phyloP scores from a whole-genome alignment of 2,329 filamentous ascomycete species.

The Exserohilum rostratum region DNA sequence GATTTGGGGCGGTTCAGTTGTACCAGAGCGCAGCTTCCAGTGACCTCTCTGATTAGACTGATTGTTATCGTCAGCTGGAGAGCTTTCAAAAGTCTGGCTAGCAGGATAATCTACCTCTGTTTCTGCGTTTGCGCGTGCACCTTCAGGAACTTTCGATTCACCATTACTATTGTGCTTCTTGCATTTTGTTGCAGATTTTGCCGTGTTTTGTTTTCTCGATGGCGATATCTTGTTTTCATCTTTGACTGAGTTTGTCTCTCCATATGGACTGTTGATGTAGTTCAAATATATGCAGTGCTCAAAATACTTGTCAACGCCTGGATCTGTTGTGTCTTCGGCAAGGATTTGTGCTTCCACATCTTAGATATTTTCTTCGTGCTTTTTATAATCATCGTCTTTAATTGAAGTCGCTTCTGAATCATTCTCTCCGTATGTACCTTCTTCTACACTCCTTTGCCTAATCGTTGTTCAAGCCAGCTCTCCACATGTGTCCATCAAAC shows the following conservation, averaged over 20 bases:
- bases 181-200: background rate
- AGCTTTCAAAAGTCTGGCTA: background rate
- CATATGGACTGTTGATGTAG: background rate
- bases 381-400: no score
- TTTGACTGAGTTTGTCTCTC: background rate
- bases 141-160: no score
- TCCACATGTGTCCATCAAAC: no score
- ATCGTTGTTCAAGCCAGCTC: no score
- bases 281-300: conserved; percentile 6
- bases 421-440: no score
- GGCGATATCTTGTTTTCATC: background rate
- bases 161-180: no score
- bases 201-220: background rate
- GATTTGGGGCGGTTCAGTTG: background rate
- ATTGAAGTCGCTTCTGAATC: no score
- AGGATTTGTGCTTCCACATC: no score
- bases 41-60: background rate
- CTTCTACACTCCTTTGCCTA: no score
- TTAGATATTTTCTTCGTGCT: no score
- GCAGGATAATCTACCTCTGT: background rate
- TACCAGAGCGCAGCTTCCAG: conserved; percentile 7
- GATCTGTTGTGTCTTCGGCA: no score
- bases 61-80: background rate
- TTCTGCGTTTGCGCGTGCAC: background rate
- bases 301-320: conserved; percentile 3